Evolutionary conservation across 805 yeast species (phyloP), one percentile per base, ranked within the genome.

Genomic region (Peterozyma toletana): DNA sequence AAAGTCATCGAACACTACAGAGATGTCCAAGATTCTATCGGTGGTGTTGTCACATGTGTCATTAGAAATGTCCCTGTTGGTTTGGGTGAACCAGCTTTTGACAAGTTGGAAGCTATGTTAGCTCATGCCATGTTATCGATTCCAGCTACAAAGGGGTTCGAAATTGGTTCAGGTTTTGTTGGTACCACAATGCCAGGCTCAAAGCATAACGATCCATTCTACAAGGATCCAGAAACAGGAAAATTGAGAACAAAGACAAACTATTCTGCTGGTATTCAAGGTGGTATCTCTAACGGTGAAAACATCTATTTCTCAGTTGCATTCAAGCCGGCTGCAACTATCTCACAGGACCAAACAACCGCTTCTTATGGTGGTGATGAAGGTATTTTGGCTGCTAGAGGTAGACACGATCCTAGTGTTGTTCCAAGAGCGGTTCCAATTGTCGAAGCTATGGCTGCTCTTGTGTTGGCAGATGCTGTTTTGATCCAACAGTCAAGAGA

Each of bases 341-440:
- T 93, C 53, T 80, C 93, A 42, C 95, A 90, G 71, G 93, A 85
- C 57, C 99, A 93, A 71, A 66, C 72, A 36, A 93, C 99, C 14
- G 78, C 88, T 27, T 77, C 93, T 39, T 93, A 90, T 67, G 90
- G 86, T 21, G 99, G 99, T 56, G 74, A 76, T 53, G 79, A 69
- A 41, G 99, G 99, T 59, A 78, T 83, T 9, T 73, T 93, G 48
- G 96, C 93, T 42, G 96, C 99, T 33, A 83, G 91, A 63, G 99
- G 99, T 45, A 86, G 99, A 75, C 99, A 93, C 59, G 99, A 93
- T 62, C 99, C 99, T 31, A 87, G 90, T 57, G 99, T 93, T 44
- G 95, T 95, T 16, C 99, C 99, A 52, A 81, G 99, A 64, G 99
- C 99, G 35, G 88, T 93, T 48, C 98, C 99, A 42, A 93, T 93